Evolutionary conservation across 805 yeast species (phyloP).

Genomic region (Suhomyces sp.): DNA sequence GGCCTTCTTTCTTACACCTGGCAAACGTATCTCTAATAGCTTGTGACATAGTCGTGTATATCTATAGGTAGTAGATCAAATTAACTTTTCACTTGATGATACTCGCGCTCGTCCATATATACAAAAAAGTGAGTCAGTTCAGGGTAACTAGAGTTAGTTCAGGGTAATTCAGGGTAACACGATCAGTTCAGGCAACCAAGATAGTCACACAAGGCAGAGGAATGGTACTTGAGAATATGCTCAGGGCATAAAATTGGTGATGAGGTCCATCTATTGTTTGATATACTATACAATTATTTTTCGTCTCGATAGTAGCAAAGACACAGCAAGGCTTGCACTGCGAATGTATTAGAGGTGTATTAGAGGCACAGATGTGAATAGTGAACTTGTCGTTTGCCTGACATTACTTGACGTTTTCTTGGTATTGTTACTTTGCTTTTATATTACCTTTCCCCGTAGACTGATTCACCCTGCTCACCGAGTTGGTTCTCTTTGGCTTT

Average conservation of each 20-base stretch:
- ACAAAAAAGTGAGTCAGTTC: conserved; percentile 24
- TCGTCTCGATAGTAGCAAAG: neutral
- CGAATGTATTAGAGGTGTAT: neutral
- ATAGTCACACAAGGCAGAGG: too few relatives aligned
- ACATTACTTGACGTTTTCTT: neutral
- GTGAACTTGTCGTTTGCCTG: too few relatives aligned
- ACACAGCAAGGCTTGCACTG: neutral
- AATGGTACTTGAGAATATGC: neutral
- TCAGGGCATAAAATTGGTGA: neutral
- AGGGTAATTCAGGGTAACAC: conserved; percentile 3
- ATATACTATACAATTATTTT: neutral
- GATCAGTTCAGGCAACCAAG: conserved; percentile 1
- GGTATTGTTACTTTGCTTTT: neutral
- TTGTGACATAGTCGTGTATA: conserved; percentile 42
- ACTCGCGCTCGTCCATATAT: neutral
- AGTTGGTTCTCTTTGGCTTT: conserved; percentile 2
- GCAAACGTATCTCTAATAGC: conserved; percentile 58
- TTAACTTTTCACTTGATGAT: neutral
- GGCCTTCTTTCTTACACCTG: conserved; percentile 58
- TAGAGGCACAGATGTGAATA: too few relatives aligned
- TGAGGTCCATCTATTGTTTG: neutral
- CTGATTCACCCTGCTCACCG: neutral
- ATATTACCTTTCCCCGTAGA: neutral
- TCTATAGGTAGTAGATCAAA: neutral
- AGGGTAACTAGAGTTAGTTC: conserved; percentile 20